Evolutionary conservation across 331 rosid genomes (phyloP), one percentile per base, ranked within the genome.

Genomic region (Telfairia occidentalis): DNA sequence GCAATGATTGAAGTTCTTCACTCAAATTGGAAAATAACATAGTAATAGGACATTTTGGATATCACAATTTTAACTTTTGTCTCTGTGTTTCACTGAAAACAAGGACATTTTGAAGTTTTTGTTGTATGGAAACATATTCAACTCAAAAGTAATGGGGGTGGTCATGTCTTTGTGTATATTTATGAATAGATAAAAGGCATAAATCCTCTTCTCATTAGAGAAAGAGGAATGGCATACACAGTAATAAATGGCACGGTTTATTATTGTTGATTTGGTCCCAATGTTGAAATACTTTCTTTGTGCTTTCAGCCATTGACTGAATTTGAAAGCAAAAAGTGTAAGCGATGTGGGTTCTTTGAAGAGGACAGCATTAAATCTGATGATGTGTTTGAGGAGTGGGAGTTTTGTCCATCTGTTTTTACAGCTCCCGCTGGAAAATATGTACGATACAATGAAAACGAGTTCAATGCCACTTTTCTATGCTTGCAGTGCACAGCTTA

Each of bases 321-420:
- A 55, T 81, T 95, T 77, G 2, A 75, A 4, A 82, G 78, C 73
- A 80, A 64, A 77, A 95, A 92, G 77, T 95, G 99, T 85, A 95
- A 90, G 84, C 86, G 97, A 48, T 95, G 99, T 80, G 99, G 99
- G 72, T 73, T 95, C 77, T 95, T 88, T 59, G 99, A 95, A 86
- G 28, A 84, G 80, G 97, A 95, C 79, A 61, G 30, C 29, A 38
- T 91, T 37, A 78, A 81, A 49, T 38, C 86, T 5, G 96, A 92
- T 73, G 96, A 92, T 57, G 74, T 38, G 59, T 95, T 84, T 80
- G 96, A 92, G 0, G 99, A 95, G 77, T 92, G 96, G 97, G 99
- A 95, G 82, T 78, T 95, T 75, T 95, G 99, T 80, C 92, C 99
- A 71, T 85, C 96, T 50, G 96, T 87, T 73, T 95, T 95, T 75